Evolutionary conservation across 2,329 filamentous ascomycete genomes (phyloP).

Genomic region (Ascochyta clinopodiicola): DNA sequence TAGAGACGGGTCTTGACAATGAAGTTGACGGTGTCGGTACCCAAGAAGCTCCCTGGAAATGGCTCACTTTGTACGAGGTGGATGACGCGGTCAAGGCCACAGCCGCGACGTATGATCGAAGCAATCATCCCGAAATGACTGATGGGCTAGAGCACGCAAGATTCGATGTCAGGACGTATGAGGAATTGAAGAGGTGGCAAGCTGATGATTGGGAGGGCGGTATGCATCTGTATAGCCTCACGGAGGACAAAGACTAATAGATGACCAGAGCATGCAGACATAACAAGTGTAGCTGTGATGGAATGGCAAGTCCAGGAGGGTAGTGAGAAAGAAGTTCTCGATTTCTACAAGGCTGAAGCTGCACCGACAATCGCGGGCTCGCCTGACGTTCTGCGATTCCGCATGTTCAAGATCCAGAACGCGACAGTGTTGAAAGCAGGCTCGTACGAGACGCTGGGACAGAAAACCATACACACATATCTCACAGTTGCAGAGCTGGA

Average conservation of each 20-base stretch:
- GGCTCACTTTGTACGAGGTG: conserved; percentile 20
- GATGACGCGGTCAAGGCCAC: conserved; percentile 1
- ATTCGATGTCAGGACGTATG: conserved; percentile 14
- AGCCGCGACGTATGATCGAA: background rate
- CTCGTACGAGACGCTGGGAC: conserved; percentile 11
- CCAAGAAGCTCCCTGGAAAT: conserved; percentile 17
- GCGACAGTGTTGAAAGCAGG: conserved; percentile 16
- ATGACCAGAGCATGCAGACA: conserved; percentile 6
- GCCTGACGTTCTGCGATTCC: conserved; percentile 17
- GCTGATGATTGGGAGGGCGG: conserved; percentile 17
- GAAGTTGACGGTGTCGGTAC: conserved; percentile 11
- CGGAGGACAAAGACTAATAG: background rate
- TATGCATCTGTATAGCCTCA: background rate
- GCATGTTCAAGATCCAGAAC: conserved; percentile 15
- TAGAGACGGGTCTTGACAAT: conserved; percentile 4
- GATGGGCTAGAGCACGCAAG: conserved; percentile 1
- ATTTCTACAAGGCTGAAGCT: conserved; percentile 14
- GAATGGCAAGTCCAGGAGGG: conserved; percentile 14
- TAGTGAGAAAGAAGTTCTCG: conserved; percentile 11
- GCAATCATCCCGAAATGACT: conserved; percentile 7
- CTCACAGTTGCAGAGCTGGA: conserved; percentile 14
- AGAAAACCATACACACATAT: conserved; percentile 9
- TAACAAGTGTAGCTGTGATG: conserved; percentile 20
- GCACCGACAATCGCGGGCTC: conserved; percentile 17
- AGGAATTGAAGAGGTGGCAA: conserved; percentile 6